A percentile compares a stretch with the other conserved stretches of the same genome.
These are phyloP conservation scores for Basipetospora chlamydospora DNA, from an alignment of 2,329 filamentous ascomycete genomes.

Conservation along the genomic window DNA sequence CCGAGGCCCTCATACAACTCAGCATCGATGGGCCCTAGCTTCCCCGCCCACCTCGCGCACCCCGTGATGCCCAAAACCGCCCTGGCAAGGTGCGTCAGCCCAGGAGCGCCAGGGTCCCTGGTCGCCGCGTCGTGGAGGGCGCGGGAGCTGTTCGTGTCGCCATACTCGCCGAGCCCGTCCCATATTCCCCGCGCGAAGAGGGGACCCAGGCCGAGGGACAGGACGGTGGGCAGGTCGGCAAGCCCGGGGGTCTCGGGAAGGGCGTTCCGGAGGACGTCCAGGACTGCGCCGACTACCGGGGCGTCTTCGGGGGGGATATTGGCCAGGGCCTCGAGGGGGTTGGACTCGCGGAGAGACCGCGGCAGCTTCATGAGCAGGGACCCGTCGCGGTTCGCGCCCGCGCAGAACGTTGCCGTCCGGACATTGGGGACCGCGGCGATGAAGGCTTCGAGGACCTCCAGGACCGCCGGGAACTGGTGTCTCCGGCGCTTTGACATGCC, in stretches of 20 bases:
- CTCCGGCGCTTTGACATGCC: slow-evolving; percentile 70
- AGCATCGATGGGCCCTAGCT: slow-evolving; percentile 33
- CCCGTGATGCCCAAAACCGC: slow-evolving; percentile 57
- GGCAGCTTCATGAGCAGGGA: slow-evolving; percentile 60
- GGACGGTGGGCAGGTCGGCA: slow-evolving; percentile 22
- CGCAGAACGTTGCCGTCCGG: slow-evolving; percentile 65
- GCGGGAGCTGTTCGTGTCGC: slow-evolving; percentile 44
- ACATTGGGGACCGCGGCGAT: slow-evolving; percentile 55
- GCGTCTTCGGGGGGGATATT: slow-evolving; percentile 13
- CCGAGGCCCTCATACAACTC: slow-evolving; percentile 27
- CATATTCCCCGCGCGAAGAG: slow-evolving; percentile 38
- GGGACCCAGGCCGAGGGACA: slow-evolving; percentile 25
- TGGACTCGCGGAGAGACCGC: slow-evolving; percentile 39
- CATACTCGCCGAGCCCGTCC: slow-evolving; percentile 31
- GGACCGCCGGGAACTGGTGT: slow-evolving; percentile 71
- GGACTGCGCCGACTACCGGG: slow-evolving; percentile 20
- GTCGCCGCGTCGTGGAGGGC: slow-evolving; percentile 60
- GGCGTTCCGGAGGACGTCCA: slow-evolving; percentile 23
- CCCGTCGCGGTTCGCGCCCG: slow-evolving; percentile 77
- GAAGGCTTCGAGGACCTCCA: slow-evolving; percentile 64
- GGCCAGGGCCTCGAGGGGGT: slow-evolving; percentile 40
- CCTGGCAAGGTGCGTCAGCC: slow-evolving; percentile 57
- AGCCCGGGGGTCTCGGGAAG: slow-evolving; percentile 24
- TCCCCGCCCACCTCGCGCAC: slow-evolving; percentile 60
- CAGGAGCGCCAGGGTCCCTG: slow-evolving; percentile 54